Evolutionary conservation across 352 stramenopile species (phyloP).

Genomic region (Pythium folliculosum): DNA sequence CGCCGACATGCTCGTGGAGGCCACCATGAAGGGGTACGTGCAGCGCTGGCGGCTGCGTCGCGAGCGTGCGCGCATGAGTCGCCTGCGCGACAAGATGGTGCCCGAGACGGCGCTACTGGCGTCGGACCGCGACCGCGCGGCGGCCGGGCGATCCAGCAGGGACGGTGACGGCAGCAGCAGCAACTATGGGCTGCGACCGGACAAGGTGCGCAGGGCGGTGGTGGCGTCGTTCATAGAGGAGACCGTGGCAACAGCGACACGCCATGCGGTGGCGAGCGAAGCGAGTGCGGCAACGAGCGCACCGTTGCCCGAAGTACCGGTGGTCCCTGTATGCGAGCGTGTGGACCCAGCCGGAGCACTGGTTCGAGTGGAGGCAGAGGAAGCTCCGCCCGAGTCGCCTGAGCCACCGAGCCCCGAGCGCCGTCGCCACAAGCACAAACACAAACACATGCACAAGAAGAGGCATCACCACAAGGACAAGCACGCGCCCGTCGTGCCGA

Average conservation of each 20-base stretch:
- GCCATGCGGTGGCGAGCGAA: background rate
- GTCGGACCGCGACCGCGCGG: no score
- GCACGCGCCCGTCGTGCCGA: background rate
- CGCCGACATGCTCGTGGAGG: conserved; percentile 75
- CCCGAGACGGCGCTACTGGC: conserved; percentile 21
- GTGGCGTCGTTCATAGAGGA: background rate
- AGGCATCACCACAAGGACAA: conserved; percentile 21
- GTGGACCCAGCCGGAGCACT: no score
- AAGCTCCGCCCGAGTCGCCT: background rate
- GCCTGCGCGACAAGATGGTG: conserved; percentile 26
- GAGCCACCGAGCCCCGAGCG: background rate
- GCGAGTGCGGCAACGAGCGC: background rate
- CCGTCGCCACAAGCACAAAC: conserved; percentile 7
- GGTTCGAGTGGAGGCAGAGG: background rate
- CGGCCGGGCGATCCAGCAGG: no score
- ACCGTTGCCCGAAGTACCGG: background rate
- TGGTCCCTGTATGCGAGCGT: background rate
- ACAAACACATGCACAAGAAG: conserved; percentile 17
- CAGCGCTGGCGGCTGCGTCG: conserved; percentile 53
- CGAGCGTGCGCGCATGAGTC: conserved; percentile 14
- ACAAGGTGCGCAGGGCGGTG: background rate
- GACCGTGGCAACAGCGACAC: background rate
- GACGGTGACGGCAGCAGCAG: background rate
- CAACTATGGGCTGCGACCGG: background rate
- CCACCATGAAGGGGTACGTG: conserved; percentile 62